Conservation (phyloP, 108 stramenopile genomes). For the Phaeodactylum tricornutum region DNA sequence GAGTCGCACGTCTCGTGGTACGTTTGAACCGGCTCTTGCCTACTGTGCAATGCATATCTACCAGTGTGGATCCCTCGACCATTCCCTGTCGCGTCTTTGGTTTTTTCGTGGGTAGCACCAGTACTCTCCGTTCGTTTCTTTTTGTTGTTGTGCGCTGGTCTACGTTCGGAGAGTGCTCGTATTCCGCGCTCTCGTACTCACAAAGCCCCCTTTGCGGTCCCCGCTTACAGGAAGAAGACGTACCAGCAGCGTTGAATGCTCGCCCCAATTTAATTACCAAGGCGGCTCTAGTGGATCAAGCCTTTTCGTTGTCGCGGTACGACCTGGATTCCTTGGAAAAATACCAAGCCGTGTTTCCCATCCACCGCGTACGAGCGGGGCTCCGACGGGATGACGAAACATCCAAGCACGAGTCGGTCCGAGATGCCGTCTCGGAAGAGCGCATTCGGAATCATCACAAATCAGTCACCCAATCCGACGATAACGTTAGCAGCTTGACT, state of each 20-base stretch:
- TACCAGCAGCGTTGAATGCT: slow-evolving; percentile 28
- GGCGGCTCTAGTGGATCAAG: slow-evolving; percentile 52
- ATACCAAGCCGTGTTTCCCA: too few relatives aligned
- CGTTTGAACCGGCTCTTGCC: slow-evolving; percentile 10
- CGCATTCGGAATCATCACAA: too few relatives aligned
- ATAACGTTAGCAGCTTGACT: too few relatives aligned
- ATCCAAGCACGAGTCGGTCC: too few relatives aligned
- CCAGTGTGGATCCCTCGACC: background rate
- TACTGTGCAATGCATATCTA: background rate
- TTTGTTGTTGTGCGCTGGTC: background rate
- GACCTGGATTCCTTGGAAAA: slow-evolving; percentile 29
- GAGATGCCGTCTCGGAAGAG: too few relatives aligned
- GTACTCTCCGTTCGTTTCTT: background rate
- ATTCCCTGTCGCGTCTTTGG: background rate
- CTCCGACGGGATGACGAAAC: too few relatives aligned
- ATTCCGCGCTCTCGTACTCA: background rate
- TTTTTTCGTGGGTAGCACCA: background rate
- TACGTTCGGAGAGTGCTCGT: background rate
- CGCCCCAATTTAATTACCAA: slow-evolving; percentile 57
- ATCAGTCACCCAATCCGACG: too few relatives aligned
- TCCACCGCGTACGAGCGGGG: too few relatives aligned
- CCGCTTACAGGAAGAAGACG: slow-evolving; percentile 42
- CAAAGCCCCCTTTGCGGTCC: too few relatives aligned
- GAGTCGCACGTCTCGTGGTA: slow-evolving; percentile 59
- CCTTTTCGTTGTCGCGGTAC: slow-evolving; percentile 35